phyloP scores from a whole-genome alignment of 1,284 basidiomycete species.

The Tylopilus sp. region DNA sequence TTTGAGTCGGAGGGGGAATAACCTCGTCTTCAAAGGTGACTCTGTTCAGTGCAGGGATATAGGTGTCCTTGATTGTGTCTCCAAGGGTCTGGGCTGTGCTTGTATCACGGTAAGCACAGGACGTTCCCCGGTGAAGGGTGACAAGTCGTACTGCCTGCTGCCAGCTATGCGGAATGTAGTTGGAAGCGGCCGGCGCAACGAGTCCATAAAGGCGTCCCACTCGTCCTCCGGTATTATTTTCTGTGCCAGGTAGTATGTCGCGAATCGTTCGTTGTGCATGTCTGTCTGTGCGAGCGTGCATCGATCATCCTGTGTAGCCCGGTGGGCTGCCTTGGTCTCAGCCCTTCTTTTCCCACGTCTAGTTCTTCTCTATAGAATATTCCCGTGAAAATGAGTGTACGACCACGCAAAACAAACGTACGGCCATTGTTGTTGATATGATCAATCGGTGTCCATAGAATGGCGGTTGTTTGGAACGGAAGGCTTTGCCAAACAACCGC shows the following conservation, averaged over 20 bases:
- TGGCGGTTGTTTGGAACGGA: conserved; percentile 35
- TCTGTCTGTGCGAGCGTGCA: conserved; percentile 53
- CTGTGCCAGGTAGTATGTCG: conserved; percentile 76
- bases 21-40: conserved; percentile 77
- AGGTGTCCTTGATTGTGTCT: conserved; percentile 48
- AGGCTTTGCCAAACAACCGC: conserved; percentile 35
- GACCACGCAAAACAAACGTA: conserved; percentile 9
- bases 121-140: not conserved
- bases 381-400: not conserved
- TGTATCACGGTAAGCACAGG: conserved; percentile 12
- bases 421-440: conserved; percentile 19
- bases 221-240: conserved; percentile 71
- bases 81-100: conserved; percentile 28
- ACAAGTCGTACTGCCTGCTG: conserved; percentile 67
- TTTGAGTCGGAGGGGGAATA: conserved; percentile 78
- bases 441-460: not conserved
- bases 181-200: conserved; percentile 76
- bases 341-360: conserved; percentile 7
- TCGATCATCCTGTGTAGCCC: conserved; percentile 28
- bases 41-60: conserved; percentile 77
- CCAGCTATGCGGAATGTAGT: conserved; percentile 95
- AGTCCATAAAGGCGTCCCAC: conserved; percentile 76
- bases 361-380: conserved; percentile 13
- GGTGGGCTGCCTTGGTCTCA: conserved; percentile 8
- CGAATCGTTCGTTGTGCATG: conserved; percentile 74